phyloP scores from a whole-genome alignment of 768 basidiomycete species.

The Amanita phalloides region DNA sequence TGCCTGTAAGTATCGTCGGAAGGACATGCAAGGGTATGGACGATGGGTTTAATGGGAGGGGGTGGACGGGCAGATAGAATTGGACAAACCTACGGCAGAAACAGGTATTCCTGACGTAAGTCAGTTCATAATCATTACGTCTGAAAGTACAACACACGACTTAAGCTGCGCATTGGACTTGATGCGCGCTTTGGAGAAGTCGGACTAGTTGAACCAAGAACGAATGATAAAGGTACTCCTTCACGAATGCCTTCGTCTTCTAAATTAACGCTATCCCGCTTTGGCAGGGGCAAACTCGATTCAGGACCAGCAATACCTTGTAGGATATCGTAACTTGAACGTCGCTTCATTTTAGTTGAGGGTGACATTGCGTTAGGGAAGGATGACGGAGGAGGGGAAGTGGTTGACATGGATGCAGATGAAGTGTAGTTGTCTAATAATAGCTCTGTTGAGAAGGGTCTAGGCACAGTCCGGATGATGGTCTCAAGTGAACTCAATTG shows the following conservation, averaged over 20 bases:
- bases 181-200: conserved; percentile 38
- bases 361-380: conserved; percentile 17
- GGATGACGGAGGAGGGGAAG: conserved; percentile 25
- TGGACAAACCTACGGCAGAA: conserved; percentile 60
- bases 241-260: conserved; percentile 56
- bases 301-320: conserved; percentile 67
- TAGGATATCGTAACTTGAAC: conserved; percentile 65
- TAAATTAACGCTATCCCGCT: conserved; percentile 31
- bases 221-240: conserved; percentile 58
- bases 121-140: conserved; percentile 11
- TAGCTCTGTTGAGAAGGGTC: conserved; percentile 39
- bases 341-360: conserved; percentile 41
- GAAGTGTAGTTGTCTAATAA: conserved; percentile 10
- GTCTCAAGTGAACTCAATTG: conserved; percentile 64
- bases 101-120: conserved; percentile 56
- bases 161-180: conserved; percentile 70
- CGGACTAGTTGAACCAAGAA: conserved; percentile 24
- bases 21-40: conserved; percentile 13
- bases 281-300: conserved; percentile 61
- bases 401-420: conserved; percentile 12
- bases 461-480: conserved; percentile 54
- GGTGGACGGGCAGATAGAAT: conserved; percentile 12
- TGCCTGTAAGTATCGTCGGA: conserved; percentile 39
- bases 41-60: conserved; percentile 11
- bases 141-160: conserved; percentile 45